Conservation (phyloP, 2,329 filamentous ascomycete genomes). For the Neofusicoccum parvum region DNA sequence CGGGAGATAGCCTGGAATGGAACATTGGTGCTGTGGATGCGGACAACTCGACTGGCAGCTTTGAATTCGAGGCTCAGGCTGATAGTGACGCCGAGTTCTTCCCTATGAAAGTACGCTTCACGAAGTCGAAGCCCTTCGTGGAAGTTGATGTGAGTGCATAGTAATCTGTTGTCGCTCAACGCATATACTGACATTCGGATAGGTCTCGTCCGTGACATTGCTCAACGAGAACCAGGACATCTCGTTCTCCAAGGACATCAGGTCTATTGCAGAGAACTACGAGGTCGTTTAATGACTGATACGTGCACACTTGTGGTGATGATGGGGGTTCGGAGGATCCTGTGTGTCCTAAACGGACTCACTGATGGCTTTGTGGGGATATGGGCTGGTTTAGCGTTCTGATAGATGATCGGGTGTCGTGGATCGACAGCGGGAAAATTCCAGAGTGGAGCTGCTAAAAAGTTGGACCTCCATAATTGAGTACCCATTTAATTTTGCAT, state of each 20-base stretch:
- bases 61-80: slow-evolving; percentile 92
- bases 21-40: slow-evolving; percentile 83
- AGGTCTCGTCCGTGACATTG: slow-evolving; percentile 71
- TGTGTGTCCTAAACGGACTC: not conserved
- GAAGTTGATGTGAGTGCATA: slow-evolving; percentile 81
- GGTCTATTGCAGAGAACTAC: slow-evolving; percentile 75
- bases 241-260: slow-evolving; percentile 80
- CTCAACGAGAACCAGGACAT: slow-evolving; percentile 77
- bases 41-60: slow-evolving; percentile 79
- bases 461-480: slow-evolving; percentile 1
- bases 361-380: not conserved
- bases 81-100: slow-evolving; percentile 94
- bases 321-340: not conserved
- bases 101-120: slow-evolving; percentile 91
- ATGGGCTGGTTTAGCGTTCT: not conserved
- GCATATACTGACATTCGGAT: slow-evolving; percentile 17
- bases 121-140: slow-evolving; percentile 81
- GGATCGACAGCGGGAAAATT: slow-evolving; percentile 5
- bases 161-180: not conserved
- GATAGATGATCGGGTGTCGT: slow-evolving; percentile 15
- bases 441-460: slow-evolving; percentile 9
- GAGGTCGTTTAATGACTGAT: slow-evolving; percentile 64
- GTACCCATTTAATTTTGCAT: not conserved
- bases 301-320: slow-evolving; percentile 22
- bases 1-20: slow-evolving; percentile 92